phyloP scores from a whole-genome alignment of 208 protist species.

The Crithidia thermophila region DNA sequence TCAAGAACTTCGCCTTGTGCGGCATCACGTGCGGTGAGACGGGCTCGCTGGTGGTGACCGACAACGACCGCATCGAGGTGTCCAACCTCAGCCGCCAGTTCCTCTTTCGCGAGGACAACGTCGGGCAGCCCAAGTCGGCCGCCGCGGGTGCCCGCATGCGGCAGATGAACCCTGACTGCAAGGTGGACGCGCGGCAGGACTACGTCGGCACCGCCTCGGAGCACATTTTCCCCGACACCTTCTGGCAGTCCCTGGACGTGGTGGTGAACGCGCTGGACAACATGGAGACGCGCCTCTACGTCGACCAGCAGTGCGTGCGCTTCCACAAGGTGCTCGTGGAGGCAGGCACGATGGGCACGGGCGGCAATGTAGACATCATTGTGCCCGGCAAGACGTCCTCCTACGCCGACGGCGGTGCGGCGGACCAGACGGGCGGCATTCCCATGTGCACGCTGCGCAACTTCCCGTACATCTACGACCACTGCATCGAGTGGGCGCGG shows the following conservation, averaged over 20 bases:
- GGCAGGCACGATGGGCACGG: conserved; percentile 99
- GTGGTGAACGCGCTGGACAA: conserved; percentile 99
- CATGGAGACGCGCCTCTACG: conserved; percentile 96
- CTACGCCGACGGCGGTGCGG: conserved; percentile 96
- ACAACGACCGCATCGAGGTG: conserved; percentile 99
- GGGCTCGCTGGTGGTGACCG: conserved; percentile 96
- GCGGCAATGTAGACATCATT: conserved; percentile 98
- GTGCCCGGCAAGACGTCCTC: conserved; percentile 98
- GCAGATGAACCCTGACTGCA: conserved; percentile 95
- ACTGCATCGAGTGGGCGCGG: conserved; percentile 97
- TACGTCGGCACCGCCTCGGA: conserved; percentile 97
- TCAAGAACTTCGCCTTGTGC: conserved; percentile 99
- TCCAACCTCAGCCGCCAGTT: conserved; percentile 99
- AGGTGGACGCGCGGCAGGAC: conserved; percentile 83
- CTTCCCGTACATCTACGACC: conserved; percentile 99
- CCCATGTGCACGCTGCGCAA: conserved; percentile 99
- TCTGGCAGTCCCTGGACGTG: conserved; percentile 95
- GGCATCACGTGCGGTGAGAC: conserved; percentile 91
- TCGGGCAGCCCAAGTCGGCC: conserved; percentile 96
- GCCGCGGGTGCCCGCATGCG: conserved; percentile 91
- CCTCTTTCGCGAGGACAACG: conserved; percentile 98
- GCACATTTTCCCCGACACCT: conserved; percentile 95
- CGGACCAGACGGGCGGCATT: conserved; percentile 97
- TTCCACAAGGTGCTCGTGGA: conserved; percentile 99
- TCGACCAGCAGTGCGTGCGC: conserved; percentile 95